Base-by-base conservation (phyloP, 2,329 filamentous ascomycete genomes). In the Pseudogymnoascus sp. region DNA sequence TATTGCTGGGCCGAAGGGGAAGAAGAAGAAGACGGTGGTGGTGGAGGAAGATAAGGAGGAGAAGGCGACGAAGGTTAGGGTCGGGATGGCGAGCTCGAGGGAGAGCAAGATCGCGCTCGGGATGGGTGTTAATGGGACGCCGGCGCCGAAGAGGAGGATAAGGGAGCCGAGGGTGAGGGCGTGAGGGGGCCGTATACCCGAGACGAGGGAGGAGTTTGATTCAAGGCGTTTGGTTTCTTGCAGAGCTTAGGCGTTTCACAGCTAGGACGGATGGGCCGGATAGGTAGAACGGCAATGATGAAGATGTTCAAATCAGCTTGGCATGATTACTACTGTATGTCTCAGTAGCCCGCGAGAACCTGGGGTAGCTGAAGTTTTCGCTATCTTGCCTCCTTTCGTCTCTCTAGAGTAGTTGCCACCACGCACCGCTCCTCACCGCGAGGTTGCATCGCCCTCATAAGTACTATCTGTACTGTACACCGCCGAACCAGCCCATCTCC, bases 111-210 rank as follows among this genome's bases (percentile, higher is more conserved):
- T 62, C 42, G 66, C 69, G 4, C 64, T 72, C 1, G 69, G 71
- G 2, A 71, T 72, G 67, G 67, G 68, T 23, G 67, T 64, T 8
- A 73, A 73, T 65, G 72, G 72, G 4, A 74, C 71, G 10, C 71
- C 71, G 23, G 59, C 59, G 59, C 68, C 67, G 26, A 73, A 71
- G 66, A 72, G 69, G 60, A 69, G 67, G 50, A 62, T 66, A 50
- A 66, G 65, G 59, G 62, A 47, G 7, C 64, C 59, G 33, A 61
- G 36, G 19, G 59, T 42, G 50, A 57, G 15, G 50, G 50, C 28
- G n/a, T 42, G 33, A 42, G 19, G 36, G 23, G 31, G 57, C 40
- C 6, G 19, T 40, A 61, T 38, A 42, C 33, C 19, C 36, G 26
- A 36, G 17, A 21, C 2, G 33, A 10, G 23, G 40, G 59, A 61